These are phyloP conservation scores for Termitomyces sp. DNA, from an alignment of 768 basidiomycete species.

Conservation along the genomic window DNA sequence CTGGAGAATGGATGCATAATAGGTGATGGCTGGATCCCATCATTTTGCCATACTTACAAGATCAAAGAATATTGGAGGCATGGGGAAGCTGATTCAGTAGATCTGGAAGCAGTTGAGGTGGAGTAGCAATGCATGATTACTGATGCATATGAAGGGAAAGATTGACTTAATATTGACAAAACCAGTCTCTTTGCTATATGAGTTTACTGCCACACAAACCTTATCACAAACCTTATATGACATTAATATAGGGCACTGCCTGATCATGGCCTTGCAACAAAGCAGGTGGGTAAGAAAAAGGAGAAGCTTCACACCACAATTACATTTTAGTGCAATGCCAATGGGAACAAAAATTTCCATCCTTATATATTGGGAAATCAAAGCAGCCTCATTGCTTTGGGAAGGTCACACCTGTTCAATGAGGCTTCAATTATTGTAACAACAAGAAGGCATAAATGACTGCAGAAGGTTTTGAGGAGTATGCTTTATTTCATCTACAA, in stretches of 20 bases:
- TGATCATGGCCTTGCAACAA: slow-evolving; percentile 23
- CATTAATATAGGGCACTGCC: slow-evolving; percentile 16
- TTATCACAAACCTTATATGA: neutral
- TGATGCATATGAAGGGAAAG: slow-evolving; percentile 15
- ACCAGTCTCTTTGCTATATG: slow-evolving; percentile 10
- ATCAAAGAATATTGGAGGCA: slow-evolving; percentile 13
- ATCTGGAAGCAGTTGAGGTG: slow-evolving; percentile 15
- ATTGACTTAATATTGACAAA: slow-evolving; percentile 18
- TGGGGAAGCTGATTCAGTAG: slow-evolving; percentile 18
- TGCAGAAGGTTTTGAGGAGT: slow-evolving; percentile 27
- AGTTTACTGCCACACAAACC: slow-evolving; percentile 1
- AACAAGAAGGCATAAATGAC: slow-evolving; percentile 38
- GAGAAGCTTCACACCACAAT: slow-evolving; percentile 23
- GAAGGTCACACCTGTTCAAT: slow-evolving; percentile 14
- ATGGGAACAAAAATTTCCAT: slow-evolving; percentile 25
- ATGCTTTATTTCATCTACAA: too few species aligned
- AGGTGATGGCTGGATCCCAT: neutral
- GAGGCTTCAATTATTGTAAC: slow-evolving; percentile 29
- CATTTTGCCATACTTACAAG: neutral
- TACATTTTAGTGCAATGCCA: slow-evolving; percentile 13
- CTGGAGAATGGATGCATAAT: neutral
- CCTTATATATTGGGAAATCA: slow-evolving; percentile 30
- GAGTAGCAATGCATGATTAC: slow-evolving; percentile 8
- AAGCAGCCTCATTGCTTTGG: slow-evolving; percentile 26
- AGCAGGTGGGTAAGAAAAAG: slow-evolving; percentile 28